Conservation (phyloP, 371 early-diverging fungal species). For the Neoconidiobolus thromboides region DNA sequence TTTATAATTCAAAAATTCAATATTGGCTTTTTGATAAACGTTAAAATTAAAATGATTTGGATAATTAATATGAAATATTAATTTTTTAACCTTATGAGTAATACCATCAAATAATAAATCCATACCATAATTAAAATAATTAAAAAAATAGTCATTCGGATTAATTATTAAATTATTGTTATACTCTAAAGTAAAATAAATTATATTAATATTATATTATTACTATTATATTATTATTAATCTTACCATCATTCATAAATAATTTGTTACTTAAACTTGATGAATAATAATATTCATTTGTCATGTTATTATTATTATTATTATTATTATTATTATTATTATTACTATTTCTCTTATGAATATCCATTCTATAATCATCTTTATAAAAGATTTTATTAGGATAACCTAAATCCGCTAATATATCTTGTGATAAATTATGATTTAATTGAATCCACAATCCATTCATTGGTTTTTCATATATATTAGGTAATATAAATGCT, state of each 20-base stretch:
- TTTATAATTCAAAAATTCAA: not conserved
- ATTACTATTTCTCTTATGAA: slow-evolving; percentile 22
- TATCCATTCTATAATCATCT: slow-evolving; percentile 53
- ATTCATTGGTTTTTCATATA: not conserved
- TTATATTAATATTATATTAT: too few relatives aligned
- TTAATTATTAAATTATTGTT: not conserved
- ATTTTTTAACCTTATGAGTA: slow-evolving; percentile 44
- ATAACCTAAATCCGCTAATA: slow-evolving; percentile 43
- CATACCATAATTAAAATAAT: slow-evolving; percentile 51
- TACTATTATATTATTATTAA: too few relatives aligned
- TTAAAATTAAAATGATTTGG: slow-evolving; percentile 50
- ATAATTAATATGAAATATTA: slow-evolving; percentile 51
- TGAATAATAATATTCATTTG: too few relatives aligned
- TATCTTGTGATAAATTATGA: slow-evolving; percentile 37
- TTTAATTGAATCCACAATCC: slow-evolving; percentile 17
- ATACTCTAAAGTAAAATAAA: too few relatives aligned
- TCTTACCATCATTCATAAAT: too few relatives aligned
- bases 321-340: slow-evolving; percentile 8
- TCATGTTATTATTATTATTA: too few relatives aligned
- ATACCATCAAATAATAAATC: slow-evolving; percentile 52
- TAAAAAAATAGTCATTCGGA: slow-evolving; percentile 43
- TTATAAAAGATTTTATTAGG: slow-evolving; percentile 40
- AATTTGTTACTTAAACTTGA: too few relatives aligned
- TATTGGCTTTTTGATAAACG: not conserved
- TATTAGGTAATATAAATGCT: not conserved